A percentile compares a stretch with the other conserved stretches of the same genome.
These are phyloP conservation scores for Oehlia diaphana DNA, from an alignment of 192 early-diverging fungal genomes.

Conservation along the genomic window DNA sequence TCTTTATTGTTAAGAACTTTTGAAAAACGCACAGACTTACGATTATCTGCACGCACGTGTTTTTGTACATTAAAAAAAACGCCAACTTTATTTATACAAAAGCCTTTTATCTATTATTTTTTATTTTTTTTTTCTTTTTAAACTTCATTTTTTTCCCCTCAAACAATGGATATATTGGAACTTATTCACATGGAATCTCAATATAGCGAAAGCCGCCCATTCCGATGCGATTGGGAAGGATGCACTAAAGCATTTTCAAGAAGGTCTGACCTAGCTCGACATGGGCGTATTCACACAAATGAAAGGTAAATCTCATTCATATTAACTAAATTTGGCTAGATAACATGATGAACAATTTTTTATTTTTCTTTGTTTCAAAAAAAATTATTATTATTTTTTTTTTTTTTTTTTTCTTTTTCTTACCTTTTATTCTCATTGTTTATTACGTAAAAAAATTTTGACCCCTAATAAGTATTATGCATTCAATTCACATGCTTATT, in stretches of 20 bases:
- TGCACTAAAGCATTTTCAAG: slow-evolving; percentile 74
- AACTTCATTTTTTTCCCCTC: too few species aligned
- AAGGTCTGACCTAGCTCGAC: slow-evolving; percentile 72
- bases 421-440: neutral
- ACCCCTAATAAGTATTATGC: neutral
- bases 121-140: neutral
- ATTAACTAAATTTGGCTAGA: neutral
- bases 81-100: neutral
- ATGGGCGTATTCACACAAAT: slow-evolving; percentile 78
- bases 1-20: neutral
- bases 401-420: neutral
- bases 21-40: neutral
- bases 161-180: slow-evolving; percentile 59
- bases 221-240: slow-evolving; percentile 55
- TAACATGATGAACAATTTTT: neutral
- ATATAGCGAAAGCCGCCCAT: slow-evolving; percentile 47
- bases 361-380: neutral
- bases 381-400: neutral
- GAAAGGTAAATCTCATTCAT: slow-evolving; percentile 53
- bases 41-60: neutral
- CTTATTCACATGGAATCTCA: slow-evolving; percentile 48
- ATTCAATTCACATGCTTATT: neutral
- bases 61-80: neutral
- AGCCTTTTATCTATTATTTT: too few species aligned
- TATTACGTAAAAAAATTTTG: neutral